Base-by-base conservation (phyloP, 768 basidiomycete genomes). In the Tremella yokohamensis region DNA sequence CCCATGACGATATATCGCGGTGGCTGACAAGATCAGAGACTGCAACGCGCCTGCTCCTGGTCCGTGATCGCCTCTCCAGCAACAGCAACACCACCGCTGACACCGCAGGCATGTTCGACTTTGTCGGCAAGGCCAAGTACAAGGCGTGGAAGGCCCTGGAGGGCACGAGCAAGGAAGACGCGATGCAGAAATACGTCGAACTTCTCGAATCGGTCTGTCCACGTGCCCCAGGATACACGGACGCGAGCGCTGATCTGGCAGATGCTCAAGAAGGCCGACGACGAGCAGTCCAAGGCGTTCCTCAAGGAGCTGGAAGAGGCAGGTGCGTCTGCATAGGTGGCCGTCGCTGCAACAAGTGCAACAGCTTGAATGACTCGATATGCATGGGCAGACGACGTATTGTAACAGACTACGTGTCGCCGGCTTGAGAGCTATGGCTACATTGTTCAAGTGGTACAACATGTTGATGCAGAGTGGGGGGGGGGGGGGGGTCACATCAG, bases 91-190 rank as follows among this genome's bases (percentile, higher is more conserved):
- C 40, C 45, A 20, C 3, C 20, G 58, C 26, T 54, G 49, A 22
- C 25, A 22, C 6, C 24, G 20, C 88, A 44, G 89, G 90, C 44
- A 57, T 91, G 79, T 73, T 96, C 39, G 89, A 94, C 75, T 93
- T 96, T 70, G 78, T 79, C 19, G 93, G 87, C 64, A 92, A 88
- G 79, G 86, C 85, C 63, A 98, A 97, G 81, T 94, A 91, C 90
- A 84, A 89, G 69, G 94, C 93, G 19, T 96, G 91, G 90, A 82
- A 84, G 11, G 71, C 63, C 1, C 81, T 87, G 61, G 82, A 92
- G 78, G 92, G 88, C 40, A 82, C 76, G 34, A 80, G 84, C 45
- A 81, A 84, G 77, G 89, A 90, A 69, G 85, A 85, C 0, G 89
- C 90, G 8, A 79, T 81, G 77, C 68, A 75, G 62, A 79, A 83